Evolutionary conservation across 1,139 yeast genomes (phyloP), one percentile per base, ranked within the genome.

Genomic region (Hemisphaericaspora xylanilytica): DNA sequence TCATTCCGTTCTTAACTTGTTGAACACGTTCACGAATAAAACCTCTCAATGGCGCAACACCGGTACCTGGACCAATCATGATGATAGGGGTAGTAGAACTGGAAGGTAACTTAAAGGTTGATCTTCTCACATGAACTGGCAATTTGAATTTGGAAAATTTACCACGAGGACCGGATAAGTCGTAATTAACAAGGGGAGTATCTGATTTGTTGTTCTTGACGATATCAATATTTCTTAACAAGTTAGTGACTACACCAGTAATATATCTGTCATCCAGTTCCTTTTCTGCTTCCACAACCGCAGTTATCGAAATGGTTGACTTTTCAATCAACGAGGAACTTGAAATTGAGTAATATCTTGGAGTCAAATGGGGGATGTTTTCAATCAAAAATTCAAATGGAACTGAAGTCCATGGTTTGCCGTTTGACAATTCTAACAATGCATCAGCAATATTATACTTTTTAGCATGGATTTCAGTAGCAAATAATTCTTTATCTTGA

Each of bases 61-160:
- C 98, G 6, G 98, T 92, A 49, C 98, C 98, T 35, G 98, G 97
- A 28, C 98, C 98, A 58, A 92, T 76, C 84, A 90, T 80, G 52
- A 92, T 87, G 26, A 92, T 76, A 7, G 98, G 97, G 33, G 84
- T 80, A 12, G 78, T 63, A 22, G 95, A 83, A 57, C 87, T 87
- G 12, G 89, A 73, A n/a, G 98, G 98, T 48, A 92, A 74, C 70
- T 88, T 90, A 70, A 92, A 92, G 41, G 94, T 86, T 7, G 97
- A 89, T 65, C 94, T 88, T 67, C 98, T 85, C 35, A 92, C 85
- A 61, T 89, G 96, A 33, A 92, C 83, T 10, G 97, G 97, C 40
- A 90, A 73, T 57, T 82, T 85, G 62, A 56, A 71, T 27, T 67
- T 59, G 10, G 62, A 45, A 49, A 75, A 86, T 50, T 73, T 67